Conservation (phyloP, 768 basidiomycete species). For the Cytidiella melzeri region DNA sequence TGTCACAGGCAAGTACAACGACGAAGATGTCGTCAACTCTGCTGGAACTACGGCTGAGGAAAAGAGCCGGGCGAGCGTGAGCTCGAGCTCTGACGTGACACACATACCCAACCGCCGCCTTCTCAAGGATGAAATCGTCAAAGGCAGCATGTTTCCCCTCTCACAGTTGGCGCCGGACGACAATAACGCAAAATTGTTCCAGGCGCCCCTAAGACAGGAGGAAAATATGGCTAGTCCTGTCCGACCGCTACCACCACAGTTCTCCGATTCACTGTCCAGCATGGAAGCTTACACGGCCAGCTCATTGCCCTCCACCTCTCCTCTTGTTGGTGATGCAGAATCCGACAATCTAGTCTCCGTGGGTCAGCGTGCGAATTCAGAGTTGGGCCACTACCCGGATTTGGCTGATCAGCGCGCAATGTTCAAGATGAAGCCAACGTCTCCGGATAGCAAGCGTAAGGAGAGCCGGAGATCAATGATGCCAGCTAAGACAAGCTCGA, state of each 20-base stretch:
- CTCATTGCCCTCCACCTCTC: constrained; percentile 45
- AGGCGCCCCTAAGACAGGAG: constrained; percentile 30
- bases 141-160: constrained; percentile 47
- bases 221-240: constrained; percentile 18
- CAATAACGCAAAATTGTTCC: constrained; percentile 55
- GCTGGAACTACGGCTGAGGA: constrained; percentile 14
- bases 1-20: constrained; percentile 75
- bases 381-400: constrained; percentile 77
- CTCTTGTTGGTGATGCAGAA: constrained; percentile 31
- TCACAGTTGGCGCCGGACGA: constrained; percentile 51
- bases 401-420: constrained; percentile 36
- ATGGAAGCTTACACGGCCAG: constrained; percentile 53
- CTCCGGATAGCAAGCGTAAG: constrained; percentile 53
- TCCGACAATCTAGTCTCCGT: constrained; percentile 26
- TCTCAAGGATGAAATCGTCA: constrained; percentile 55
- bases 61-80: constrained; percentile 45
- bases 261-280: constrained; percentile 27
- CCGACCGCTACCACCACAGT: constrained; percentile 36
- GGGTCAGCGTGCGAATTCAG: constrained; percentile 66
- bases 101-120: constrained; percentile 35
- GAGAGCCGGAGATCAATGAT: constrained; percentile 60
- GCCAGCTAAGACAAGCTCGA: constrained; percentile 49
- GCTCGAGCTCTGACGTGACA: constrained; percentile 36
- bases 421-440: constrained; percentile 30
- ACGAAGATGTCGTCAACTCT: constrained; percentile 41